These are phyloP conservation scores for Hebeloma cylindrosporum DNA, from an alignment of 768 basidiomycete genomes.

Conservation along the genomic window DNA sequence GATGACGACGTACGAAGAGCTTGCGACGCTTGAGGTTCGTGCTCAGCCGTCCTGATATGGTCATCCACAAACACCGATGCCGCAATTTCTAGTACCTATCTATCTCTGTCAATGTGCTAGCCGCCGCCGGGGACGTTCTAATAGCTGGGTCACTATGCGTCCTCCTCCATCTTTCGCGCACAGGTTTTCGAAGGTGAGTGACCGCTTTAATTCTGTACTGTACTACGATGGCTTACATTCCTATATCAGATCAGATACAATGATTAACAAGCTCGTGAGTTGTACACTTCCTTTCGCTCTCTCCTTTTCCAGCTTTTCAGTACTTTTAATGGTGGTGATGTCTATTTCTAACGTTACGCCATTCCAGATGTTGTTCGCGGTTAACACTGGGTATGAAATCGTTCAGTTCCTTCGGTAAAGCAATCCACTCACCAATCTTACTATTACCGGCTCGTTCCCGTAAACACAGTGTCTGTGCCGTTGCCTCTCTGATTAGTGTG, in stretches of 20 bases:
- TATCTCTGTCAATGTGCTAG: slow-evolving; percentile 40
- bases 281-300: neutral
- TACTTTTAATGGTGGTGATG: neutral
- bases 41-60: too few relatives aligned
- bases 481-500: slow-evolving; percentile 54
- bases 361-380: slow-evolving; percentile 41
- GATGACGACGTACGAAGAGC: slow-evolving; percentile 35
- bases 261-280: slow-evolving; percentile 45
- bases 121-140: slow-evolving; percentile 43
- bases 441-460: too few relatives aligned
- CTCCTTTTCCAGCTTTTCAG: too few relatives aligned
- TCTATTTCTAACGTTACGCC: too few relatives aligned
- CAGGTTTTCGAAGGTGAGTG: slow-evolving; percentile 45
- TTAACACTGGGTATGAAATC: slow-evolving; percentile 37
- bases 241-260: slow-evolving; percentile 42
- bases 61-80: neutral
- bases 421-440: slow-evolving; percentile 1
- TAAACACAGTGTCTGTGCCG: slow-evolving; percentile 47
- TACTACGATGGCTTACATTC: slow-evolving; percentile 3
- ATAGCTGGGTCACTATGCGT: slow-evolving; percentile 41
- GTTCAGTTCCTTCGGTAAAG: neutral
- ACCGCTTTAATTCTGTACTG: neutral
- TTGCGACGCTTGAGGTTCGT: slow-evolving; percentile 37
- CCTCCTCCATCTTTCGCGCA: slow-evolving; percentile 41
- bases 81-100: slow-evolving; percentile 34